phyloP scores from a whole-genome alignment of 1,284 basidiomycete genomes.

The Apiotrichum mycotoxinovorans region DNA sequence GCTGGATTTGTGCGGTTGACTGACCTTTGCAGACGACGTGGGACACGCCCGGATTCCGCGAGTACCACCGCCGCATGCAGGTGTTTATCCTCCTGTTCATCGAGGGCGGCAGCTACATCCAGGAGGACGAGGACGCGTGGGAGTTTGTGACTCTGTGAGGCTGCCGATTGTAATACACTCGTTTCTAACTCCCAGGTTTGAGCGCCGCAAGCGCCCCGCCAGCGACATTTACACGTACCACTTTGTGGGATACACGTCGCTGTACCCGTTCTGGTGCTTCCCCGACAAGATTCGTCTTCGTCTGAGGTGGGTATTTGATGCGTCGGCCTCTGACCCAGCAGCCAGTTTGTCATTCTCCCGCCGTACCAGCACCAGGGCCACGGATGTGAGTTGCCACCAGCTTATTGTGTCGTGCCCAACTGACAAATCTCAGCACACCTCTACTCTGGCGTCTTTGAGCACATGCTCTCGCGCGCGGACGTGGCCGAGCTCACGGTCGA shows the following conservation, averaged over 20 bases:
- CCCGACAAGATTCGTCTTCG: conserved; percentile 80
- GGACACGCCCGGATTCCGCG: conserved; percentile 81
- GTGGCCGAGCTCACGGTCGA: conserved; percentile 92
- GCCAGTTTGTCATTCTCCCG: conserved; percentile 90
- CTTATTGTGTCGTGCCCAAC: conserved; percentile 1
- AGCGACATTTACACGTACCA: conserved; percentile 63
- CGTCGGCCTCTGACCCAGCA: conserved; percentile 30
- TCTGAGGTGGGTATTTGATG: conserved; percentile 61
- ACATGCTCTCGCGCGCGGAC: conserved; percentile 62
- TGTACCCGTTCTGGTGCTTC: conserved; percentile 91
- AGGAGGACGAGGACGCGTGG: conserved; percentile 80
- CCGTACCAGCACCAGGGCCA: conserved; percentile 88
- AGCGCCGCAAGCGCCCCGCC: conserved; percentile 64
- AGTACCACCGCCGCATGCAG: conserved; percentile 93
- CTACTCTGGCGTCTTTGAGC: conserved; percentile 80
- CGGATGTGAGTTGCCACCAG: conserved; percentile 63
- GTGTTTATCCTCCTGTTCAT: conserved; percentile 91
- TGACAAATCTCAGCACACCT: conserved; percentile 63
- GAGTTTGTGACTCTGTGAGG: conserved; percentile 77
- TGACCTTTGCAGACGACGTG: conserved; percentile 64
- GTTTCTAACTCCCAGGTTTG: conserved; percentile 58
- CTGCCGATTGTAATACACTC: conserved; percentile 33
- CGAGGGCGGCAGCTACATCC: conserved; percentile 90
- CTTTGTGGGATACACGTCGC: conserved; percentile 84
- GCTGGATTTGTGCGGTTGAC: no score